These are phyloP conservation scores for Rhizopus microsporus DNA, from an alignment of 371 early-diverging fungal genomes.

Conservation along the genomic window DNA sequence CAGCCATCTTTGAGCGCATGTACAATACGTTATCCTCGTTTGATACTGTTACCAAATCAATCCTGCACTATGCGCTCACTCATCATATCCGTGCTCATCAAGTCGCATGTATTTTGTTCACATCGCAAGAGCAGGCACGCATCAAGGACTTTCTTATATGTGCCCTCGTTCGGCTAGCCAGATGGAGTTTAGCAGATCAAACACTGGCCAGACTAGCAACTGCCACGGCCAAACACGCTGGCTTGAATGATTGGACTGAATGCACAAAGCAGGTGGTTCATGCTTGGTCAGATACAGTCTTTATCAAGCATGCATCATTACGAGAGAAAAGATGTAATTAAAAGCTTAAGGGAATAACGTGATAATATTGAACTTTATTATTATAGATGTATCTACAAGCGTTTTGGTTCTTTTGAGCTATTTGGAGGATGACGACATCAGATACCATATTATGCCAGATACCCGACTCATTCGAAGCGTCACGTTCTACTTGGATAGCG, in stretches of 20 bases:
- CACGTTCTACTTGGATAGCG: constrained; percentile 28
- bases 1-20: constrained; percentile 1
- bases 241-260: not conserved
- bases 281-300: constrained; percentile 42
- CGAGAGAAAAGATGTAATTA: constrained; percentile 34
- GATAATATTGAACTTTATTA: not conserved
- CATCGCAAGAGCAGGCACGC: not conserved
- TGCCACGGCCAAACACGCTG: constrained; percentile 9
- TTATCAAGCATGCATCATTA: constrained; percentile 31
- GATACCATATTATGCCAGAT: constrained; percentile 11
- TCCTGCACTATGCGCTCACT: constrained; percentile 5
- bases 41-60: constrained; percentile 6
- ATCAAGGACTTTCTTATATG: constrained; percentile 14
- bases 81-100: constrained; percentile 1
- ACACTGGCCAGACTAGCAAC: constrained; percentile 11
- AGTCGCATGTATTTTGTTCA: constrained; percentile 12
- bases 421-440: constrained; percentile 10
- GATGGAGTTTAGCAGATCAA: constrained; percentile 19
- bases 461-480: constrained; percentile 21
- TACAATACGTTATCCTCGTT: constrained; percentile 7
- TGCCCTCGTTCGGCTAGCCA: constrained; percentile 11
- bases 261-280: constrained; percentile 17
- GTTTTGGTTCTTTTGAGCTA: constrained; percentile 31
- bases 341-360: not conserved
- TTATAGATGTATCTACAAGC: constrained; percentile 30